Evolutionary conservation across 768 basidiomycete genomes (phyloP).

Genomic region (Leccinum longicurvipes): DNA sequence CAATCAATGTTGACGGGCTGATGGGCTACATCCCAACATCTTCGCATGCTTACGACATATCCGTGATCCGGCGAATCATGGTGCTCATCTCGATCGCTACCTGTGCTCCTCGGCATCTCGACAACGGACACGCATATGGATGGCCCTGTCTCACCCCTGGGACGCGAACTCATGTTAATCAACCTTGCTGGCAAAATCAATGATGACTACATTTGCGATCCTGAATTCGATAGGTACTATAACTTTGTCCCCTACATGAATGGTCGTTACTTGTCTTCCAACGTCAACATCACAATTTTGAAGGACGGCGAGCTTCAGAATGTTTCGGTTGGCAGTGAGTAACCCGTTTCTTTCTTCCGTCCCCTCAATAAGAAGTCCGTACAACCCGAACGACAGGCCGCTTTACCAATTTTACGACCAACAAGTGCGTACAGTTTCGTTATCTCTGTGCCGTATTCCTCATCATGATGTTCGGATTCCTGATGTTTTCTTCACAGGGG

Average conservation of each 20-base stretch:
- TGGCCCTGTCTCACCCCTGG: neutral
- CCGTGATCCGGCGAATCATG: too few relatives aligned
- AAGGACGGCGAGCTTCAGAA: conserved; percentile 37
- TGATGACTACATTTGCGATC: neutral
- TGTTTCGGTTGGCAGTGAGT: conserved; percentile 44
- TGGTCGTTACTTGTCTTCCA: conserved; percentile 78
- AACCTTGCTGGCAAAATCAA: neutral
- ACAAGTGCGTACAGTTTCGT: conserved; percentile 46
- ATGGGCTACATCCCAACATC: neutral
- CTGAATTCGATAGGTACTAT: conserved; percentile 40
- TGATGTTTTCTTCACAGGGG: conserved; percentile 38
- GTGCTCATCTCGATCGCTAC: neutral
- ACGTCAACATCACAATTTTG: conserved; percentile 60
- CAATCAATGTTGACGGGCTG: neutral
- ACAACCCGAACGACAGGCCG: conserved; percentile 38
- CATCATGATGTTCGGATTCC: neutral
- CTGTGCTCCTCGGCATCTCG: neutral
- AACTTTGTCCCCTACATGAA: conserved; percentile 65
- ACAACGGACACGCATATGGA: neutral
- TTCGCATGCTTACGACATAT: neutral
- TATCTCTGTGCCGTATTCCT: neutral
- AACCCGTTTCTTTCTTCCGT: neutral
- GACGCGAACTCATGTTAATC: neutral
- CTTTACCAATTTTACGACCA: conserved; percentile 69
- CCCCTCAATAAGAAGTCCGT: conserved; percentile 30